Base-by-base conservation (phyloP, 192 early-diverging fungal genomes). In the Backusella parvicylindrica region DNA sequence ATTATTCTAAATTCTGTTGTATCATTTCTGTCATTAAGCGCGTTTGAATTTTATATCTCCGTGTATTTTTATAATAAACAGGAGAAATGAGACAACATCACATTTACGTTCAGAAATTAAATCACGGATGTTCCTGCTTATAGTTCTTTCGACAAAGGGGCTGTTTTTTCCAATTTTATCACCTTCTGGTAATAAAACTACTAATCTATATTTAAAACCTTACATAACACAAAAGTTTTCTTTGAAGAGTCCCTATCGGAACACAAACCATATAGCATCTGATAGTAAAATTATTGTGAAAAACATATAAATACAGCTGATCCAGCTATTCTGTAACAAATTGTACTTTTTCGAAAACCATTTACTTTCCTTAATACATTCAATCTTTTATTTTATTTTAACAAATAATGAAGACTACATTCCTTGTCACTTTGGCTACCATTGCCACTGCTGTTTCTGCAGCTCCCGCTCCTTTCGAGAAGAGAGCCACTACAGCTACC, bases 391-490 rank as follows among this genome's bases (percentile, higher is more conserved):
- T 56, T 23, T 33, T n/a, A n/a, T n/a, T 33, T 13, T 13, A 33
- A 66, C 18, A 5, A 33, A 5, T 18, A 15, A 70, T 70, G 68
- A 38, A 41, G 38, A 43, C 40, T 37, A 47, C 41, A 41, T 31
- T 70, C 68, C 41, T 47, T 47, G 37, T 41, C 37, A 70, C 68
- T 32, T 70, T 70, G 68, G 68, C 68, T 70, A 41, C 68, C 8
- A 41, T 70, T 18, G 68, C 68, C 68, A 70, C 68, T 47, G 68
- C 68, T 5, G 41, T 70, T 13, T 70, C 68, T 47, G 68, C 68
- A 30, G 68, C 41, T 28, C 68, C 68, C 26, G 26, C 68, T 47
- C 41, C 40, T 31, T 16, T 70, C 30, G 68, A 70, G 30, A 70
- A 70, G 68, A 70, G 68, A 47, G 68, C 68, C 28, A 30, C 68